Conservation (phyloP, 176 grass and related monocot species). For the Carex myosuroides region DNA sequence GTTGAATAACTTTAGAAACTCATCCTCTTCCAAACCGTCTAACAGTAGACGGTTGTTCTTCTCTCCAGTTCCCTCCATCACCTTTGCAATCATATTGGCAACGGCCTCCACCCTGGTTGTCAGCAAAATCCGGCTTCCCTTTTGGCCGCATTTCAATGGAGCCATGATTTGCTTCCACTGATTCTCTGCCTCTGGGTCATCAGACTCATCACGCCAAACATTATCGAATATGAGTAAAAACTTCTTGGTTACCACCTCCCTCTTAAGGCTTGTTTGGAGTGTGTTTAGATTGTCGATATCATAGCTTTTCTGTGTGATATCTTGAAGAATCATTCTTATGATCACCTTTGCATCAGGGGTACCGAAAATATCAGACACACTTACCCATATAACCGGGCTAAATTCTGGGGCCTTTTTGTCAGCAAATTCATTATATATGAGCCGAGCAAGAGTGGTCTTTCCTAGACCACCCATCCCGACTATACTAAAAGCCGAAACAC, state of each 20-base stretch:
- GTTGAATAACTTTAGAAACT: constrained; percentile 20
- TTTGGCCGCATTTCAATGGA: constrained; percentile 4
- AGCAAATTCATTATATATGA: background rate
- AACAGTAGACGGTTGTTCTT: background rate
- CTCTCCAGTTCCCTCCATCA: background rate
- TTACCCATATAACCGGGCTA: background rate
- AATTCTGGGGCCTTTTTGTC: background rate
- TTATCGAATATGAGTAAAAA: constrained; percentile 39
- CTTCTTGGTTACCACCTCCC: background rate
- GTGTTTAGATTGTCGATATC: constrained; percentile 13
- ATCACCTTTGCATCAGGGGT: constrained; percentile 4
- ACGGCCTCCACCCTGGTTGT: constrained; percentile 30
- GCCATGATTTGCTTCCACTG: constrained; percentile 31
- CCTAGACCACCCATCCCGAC: constrained; percentile 23
- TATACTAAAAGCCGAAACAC: constrained; percentile 21
- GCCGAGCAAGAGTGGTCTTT: constrained; percentile 33
- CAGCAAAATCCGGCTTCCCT: constrained; percentile 28
- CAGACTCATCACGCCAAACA: constrained; percentile 29
- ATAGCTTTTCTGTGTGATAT: background rate
- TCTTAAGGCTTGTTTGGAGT: constrained; percentile 1
- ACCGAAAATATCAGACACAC: constrained; percentile 20
- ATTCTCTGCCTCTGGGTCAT: background rate
- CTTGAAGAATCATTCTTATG: constrained; percentile 27
- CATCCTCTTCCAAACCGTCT: constrained; percentile 9
- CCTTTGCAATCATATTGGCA: background rate